These are phyloP conservation scores for Gliomastix tumulicola DNA, from an alignment of 2,329 filamentous ascomycete genomes.

Conservation along the genomic window DNA sequence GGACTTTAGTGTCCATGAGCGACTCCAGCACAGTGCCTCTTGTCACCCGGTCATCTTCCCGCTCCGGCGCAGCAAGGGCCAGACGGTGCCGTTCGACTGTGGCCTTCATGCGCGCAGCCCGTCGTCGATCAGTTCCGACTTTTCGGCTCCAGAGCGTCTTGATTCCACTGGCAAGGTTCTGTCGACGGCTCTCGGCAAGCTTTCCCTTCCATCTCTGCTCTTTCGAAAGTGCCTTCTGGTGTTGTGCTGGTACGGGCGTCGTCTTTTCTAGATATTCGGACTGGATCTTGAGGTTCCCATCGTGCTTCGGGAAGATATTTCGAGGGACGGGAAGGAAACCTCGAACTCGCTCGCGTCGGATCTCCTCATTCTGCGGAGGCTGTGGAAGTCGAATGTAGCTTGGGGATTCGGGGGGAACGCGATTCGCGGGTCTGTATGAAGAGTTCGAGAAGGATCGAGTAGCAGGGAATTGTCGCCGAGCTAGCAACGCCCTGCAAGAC, in stretches of 20 bases:
- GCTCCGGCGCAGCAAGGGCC: slow-evolving; percentile 56
- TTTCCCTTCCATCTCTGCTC: slow-evolving; percentile 58
- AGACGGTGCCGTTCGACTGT: background rate
- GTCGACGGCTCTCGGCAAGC: slow-evolving; percentile 65
- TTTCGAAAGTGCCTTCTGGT: slow-evolving; percentile 20
- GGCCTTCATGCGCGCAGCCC: background rate
- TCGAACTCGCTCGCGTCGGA: slow-evolving; percentile 45
- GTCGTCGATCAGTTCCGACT: background rate
- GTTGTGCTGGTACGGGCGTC: slow-evolving; percentile 35
- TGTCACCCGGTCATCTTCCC: slow-evolving; percentile 71
- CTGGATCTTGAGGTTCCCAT: slow-evolving; percentile 53
- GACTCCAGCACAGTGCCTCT: slow-evolving; percentile 54
- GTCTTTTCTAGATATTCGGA: slow-evolving; percentile 53
- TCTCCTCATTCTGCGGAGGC: slow-evolving; percentile 61
- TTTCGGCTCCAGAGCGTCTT: slow-evolving; percentile 57
- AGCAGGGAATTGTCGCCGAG: background rate
- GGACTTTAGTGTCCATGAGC: slow-evolving; percentile 37
- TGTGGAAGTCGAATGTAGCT: slow-evolving; percentile 77
- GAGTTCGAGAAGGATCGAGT: slow-evolving; percentile 16
- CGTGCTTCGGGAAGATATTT: slow-evolving; percentile 60
- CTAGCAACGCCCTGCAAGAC: too few relatives aligned
- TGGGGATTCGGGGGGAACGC: slow-evolving; percentile 81
- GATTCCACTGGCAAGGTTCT: slow-evolving; percentile 67
- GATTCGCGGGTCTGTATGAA: background rate
- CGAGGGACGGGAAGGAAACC: slow-evolving; percentile 80